Evolutionary conservation across 352 stramenopile genomes (phyloP), one percentile per base, ranked within the genome.

Genomic region (Phytopythium mirpurense): DNA sequence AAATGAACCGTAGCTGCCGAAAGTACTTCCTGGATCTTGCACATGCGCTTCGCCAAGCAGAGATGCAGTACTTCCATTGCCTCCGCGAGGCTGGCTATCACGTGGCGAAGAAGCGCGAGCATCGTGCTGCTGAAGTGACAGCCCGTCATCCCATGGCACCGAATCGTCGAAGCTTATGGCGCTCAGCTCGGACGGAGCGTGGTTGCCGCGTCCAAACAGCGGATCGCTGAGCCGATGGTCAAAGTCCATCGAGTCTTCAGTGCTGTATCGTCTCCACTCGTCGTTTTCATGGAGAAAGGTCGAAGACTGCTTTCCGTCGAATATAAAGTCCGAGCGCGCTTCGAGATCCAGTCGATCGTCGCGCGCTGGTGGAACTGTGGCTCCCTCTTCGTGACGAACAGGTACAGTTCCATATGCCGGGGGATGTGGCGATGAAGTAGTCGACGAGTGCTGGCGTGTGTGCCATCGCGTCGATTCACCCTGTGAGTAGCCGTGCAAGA

Each of bases 121-220:
- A 61, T 68, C 26, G 26, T 57, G 66, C 21, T 64, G 51, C 21
- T 83, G 68, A 23, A 67, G 66, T 1, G 74, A 68, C 44, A 84
- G 62, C 2, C 70, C 65, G 38, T 86, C 75, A 32, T 74, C 69
- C 84, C 84, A 94, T 1, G 82, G 70, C 49, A 84, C 78, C 26
- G 84, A 91, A 60, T 94, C 82, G 44, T 90, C 72, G 32, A 93
- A 71, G 54, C 84, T 94, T 32, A 91, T 61, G 26, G 78, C 82
- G 29, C 82, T 92, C 8, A 88, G 56, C 18, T 92, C 77, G 0
- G 79, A 90, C 40, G 60, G 64, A 19, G 51, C 38, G 24, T 16
- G 32, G 19, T 48, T 35, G 8, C 19, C 46, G 27, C 43, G 32
- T 34, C 41, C 42, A 36, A 44, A 44, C 34, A 54, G 16, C 24